Percentiles rank a stretch among this genome's conserved stretches.
These are phyloP conservation scores for Fusarium siculi DNA, from an alignment of 2,329 filamentous ascomycete species.

Conservation along the genomic window DNA sequence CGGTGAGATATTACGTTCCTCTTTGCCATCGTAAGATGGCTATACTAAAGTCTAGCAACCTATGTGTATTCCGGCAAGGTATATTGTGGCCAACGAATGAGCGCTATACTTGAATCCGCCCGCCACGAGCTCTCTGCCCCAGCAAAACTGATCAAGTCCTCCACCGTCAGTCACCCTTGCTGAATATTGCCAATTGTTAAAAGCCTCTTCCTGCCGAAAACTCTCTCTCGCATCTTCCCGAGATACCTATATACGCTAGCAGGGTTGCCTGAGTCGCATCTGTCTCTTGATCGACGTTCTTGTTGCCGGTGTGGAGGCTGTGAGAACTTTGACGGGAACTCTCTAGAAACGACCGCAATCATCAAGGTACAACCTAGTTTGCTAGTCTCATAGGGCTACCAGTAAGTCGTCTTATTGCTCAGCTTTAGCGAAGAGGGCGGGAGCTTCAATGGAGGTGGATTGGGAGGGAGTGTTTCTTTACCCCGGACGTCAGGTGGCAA, in stretches of 20 bases:
- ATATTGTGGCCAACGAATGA: neutral
- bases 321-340: conserved; percentile 2
- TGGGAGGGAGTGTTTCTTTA: conserved; percentile 3
- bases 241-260: conserved; percentile 4
- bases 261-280: conserved; percentile 6
- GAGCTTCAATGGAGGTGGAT: neutral
- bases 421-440: neutral
- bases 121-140: neutral
- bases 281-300: neutral
- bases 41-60: neutral
- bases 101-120: neutral
- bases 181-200: neutral
- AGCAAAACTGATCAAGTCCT: neutral
- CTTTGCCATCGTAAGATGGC: neutral
- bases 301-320: neutral
- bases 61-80: neutral
- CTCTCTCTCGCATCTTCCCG: conserved; percentile 4
- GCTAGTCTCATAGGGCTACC: conserved; percentile 4
- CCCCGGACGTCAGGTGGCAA: conserved; percentile 9
- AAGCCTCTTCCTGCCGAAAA: conserved; percentile 3
- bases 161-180: neutral
- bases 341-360: neutral
- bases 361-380: neutral
- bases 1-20: neutral
- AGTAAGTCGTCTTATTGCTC: neutral